phyloP scores from a whole-genome alignment of 2,329 filamentous ascomycete species.

The Colletotrichum sp. region DNA sequence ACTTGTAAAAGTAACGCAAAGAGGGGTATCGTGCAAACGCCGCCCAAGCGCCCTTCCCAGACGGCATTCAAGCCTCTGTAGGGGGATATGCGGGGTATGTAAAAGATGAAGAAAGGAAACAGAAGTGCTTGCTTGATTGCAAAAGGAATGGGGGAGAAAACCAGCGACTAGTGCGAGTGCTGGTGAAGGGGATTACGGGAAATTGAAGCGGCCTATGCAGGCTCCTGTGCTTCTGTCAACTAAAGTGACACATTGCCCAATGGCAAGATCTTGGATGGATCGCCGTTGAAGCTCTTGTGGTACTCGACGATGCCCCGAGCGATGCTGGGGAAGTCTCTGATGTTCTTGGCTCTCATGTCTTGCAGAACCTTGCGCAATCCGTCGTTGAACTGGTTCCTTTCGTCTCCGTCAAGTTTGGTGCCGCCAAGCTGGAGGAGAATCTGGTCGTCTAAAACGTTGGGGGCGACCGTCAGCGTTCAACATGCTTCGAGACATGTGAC shows the following conservation, averaged over 20 bases:
- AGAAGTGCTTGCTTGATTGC: background rate
- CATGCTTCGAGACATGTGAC: constrained; percentile 36
- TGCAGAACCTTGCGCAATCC: constrained; percentile 68
- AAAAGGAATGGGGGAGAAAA: background rate
- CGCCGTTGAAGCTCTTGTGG: constrained; percentile 67
- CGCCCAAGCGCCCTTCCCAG: background rate
- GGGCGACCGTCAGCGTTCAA: constrained; percentile 52
- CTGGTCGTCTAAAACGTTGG: constrained; percentile 66
- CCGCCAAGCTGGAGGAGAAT: constrained; percentile 76
- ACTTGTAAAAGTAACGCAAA: constrained; percentile 20
- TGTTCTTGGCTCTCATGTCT: constrained; percentile 62
- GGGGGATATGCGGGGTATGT: background rate
- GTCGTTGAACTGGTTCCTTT: constrained; percentile 65
- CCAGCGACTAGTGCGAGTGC: background rate
- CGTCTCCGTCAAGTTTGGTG: constrained; percentile 65
- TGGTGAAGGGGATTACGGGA: background rate
- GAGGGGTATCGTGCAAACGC: constrained; percentile 20
- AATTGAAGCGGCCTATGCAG: background rate
- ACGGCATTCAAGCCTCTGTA: background rate
- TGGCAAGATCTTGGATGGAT: constrained; percentile 67
- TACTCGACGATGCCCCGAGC: constrained; percentile 71
- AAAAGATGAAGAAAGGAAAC: constrained; percentile 14
- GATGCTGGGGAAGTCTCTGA: constrained; percentile 71
- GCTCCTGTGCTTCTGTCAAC: constrained; percentile 13
- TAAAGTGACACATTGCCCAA: constrained; percentile 53